These are phyloP conservation scores for Eremothecium cymbalariae DNA, from an alignment of 1,139 yeast species.

Conservation along the genomic window DNA sequence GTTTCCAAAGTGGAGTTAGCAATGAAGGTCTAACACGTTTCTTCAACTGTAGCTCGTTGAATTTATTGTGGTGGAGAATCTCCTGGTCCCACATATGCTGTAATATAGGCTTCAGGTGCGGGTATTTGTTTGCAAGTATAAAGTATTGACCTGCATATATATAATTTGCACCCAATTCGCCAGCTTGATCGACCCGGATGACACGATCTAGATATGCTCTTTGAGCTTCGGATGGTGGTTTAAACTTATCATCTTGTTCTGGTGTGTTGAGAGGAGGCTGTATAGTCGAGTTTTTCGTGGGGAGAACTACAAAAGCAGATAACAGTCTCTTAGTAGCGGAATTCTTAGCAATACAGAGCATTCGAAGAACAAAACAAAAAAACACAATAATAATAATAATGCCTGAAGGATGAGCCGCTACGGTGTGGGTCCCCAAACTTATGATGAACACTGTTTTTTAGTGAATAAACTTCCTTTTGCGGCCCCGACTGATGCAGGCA, in stretches of 20 bases:
- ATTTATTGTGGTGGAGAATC: slow-evolving; percentile 77
- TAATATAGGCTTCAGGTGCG: slow-evolving; percentile 64
- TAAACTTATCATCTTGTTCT: slow-evolving; percentile 11
- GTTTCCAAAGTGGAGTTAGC: slow-evolving; percentile 86
- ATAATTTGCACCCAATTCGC: slow-evolving; percentile 95
- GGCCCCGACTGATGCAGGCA: no score
- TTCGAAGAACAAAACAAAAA: no score
- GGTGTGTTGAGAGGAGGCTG: slow-evolving; percentile 2
- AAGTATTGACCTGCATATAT: slow-evolving; percentile 87
- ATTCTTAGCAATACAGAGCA: slow-evolving; percentile 5
- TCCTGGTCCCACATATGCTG: slow-evolving; percentile 99
- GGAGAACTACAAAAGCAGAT: slow-evolving; percentile 10
- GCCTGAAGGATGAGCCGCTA: no score
- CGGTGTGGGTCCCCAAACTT: no score
- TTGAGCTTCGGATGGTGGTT: slow-evolving; percentile 48
- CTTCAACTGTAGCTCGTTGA: slow-evolving; percentile 64
- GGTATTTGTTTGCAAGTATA: slow-evolving; percentile 60
- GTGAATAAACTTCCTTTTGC: no score
- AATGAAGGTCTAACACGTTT: slow-evolving; percentile 86
- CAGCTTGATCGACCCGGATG: slow-evolving; percentile 93
- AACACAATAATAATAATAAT: no score
- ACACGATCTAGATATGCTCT: slow-evolving; percentile 65
- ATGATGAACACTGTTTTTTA: no score
- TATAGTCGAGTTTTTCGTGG: slow-evolving; percentile 3
- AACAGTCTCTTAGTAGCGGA: slow-evolving; percentile 7